Evolutionary conservation across 2,329 filamentous ascomycete species (phyloP).

Genomic region (Alternaria longipes): DNA sequence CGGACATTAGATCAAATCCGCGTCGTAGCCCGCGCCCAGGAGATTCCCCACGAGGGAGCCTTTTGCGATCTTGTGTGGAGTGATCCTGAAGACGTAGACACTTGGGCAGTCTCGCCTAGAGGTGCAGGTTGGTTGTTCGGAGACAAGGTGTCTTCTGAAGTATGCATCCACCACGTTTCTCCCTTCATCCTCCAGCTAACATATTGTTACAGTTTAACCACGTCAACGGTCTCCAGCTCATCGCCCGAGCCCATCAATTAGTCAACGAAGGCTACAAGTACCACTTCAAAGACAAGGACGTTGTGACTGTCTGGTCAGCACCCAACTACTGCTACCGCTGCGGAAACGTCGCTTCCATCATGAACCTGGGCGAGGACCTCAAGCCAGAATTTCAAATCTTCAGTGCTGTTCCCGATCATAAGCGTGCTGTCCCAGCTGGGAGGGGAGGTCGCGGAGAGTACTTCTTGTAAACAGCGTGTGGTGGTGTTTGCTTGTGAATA

Average conservation of each 20-base stretch:
- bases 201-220: conserved; percentile 68
- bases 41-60: conserved; percentile 96
- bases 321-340: conserved; percentile 73
- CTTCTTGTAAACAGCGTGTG: conserved; percentile 54
- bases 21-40: conserved; percentile 77
- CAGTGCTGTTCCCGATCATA: conserved; percentile 85
- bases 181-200: neutral
- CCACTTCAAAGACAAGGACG: conserved; percentile 94
- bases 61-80: conserved; percentile 99
- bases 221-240: conserved; percentile 75
- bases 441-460: conserved; percentile 61
- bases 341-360: conserved; percentile 79
- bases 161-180: conserved; percentile 30
- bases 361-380: conserved; percentile 91
- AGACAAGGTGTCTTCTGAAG: conserved; percentile 75
- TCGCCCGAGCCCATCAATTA: conserved; percentile 77
- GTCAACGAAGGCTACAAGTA: conserved; percentile 87
- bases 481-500: no score
- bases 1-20: conserved; percentile 90
- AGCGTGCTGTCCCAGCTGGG: conserved; percentile 78
- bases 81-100: conserved; percentile 75
- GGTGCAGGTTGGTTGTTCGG: conserved; percentile 75
- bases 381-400: conserved; percentile 94
- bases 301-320: conserved; percentile 92
- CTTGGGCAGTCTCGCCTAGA: conserved; percentile 74